These are phyloP conservation scores for Chlamydomonas urium DNA, from an alignment of 139 green algal species.

Conservation along the genomic window DNA sequence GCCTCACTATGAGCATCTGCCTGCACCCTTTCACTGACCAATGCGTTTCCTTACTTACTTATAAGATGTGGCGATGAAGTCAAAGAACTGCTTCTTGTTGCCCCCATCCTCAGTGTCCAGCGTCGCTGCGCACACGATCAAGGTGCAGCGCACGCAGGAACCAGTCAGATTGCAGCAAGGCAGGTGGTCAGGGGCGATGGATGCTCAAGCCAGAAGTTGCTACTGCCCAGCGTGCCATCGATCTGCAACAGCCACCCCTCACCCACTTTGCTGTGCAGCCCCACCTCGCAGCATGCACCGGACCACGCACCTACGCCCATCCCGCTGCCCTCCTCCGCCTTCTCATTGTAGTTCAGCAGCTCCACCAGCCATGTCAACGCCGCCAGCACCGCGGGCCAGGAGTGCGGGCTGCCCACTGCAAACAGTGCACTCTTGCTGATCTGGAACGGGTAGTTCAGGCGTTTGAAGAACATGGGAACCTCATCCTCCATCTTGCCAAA, in stretches of 20 bases:
- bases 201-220: too few relatives aligned
- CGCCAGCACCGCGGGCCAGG: slow-evolving; percentile 84
- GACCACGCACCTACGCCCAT: slow-evolving; percentile 5
- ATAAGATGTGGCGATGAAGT: slow-evolving; percentile 34
- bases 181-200: too few relatives aligned
- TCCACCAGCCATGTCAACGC: slow-evolving; percentile 89
- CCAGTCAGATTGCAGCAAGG: too few relatives aligned
- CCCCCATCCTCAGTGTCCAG: slow-evolving; percentile 18
- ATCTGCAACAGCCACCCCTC: too few relatives aligned
- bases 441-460: slow-evolving; percentile 87
- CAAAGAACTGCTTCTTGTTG: slow-evolving; percentile 35
- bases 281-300: too few relatives aligned
- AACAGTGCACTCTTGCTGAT: slow-evolving; percentile 87
- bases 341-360: slow-evolving; percentile 83
- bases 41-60: slow-evolving; percentile 15
- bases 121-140: too few relatives aligned
- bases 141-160: too few relatives aligned
- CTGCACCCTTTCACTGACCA: too few relatives aligned
- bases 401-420: slow-evolving; percentile 87
- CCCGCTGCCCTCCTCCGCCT: slow-evolving; percentile 36
- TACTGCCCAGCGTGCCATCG: too few relatives aligned
- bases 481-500: slow-evolving; percentile 83
- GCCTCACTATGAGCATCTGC: too few relatives aligned
- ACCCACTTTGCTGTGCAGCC: too few relatives aligned
- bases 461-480: slow-evolving; percentile 87